phyloP scores from a whole-genome alignment of 352 stramenopile species.

The Globisporangium middletonii region DNA sequence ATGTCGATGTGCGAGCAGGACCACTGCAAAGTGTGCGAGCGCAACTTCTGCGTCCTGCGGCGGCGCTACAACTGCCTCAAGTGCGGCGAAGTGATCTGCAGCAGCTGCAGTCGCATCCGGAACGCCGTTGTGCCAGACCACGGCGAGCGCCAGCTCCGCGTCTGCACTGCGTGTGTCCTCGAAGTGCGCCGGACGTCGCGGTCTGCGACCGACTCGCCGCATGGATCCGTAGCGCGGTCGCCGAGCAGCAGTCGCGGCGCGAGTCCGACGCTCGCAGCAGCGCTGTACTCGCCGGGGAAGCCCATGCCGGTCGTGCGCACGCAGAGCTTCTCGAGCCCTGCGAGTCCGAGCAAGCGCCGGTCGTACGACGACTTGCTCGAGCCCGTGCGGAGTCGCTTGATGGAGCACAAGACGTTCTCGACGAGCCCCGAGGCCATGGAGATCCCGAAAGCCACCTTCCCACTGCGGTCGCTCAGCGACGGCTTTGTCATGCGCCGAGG shows the following conservation, averaged over 20 bases:
- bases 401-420: slow-evolving; percentile 82
- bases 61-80: slow-evolving; percentile 83
- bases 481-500: slow-evolving; percentile 68
- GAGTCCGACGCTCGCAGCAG: neutral
- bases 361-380: slow-evolving; percentile 71
- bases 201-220: slow-evolving; percentile 12
- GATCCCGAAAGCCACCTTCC: slow-evolving; percentile 63
- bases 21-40: slow-evolving; percentile 63
- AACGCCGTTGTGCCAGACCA: slow-evolving; percentile 60
- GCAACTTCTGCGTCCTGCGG: slow-evolving; percentile 70
- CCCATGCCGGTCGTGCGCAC: slow-evolving; percentile 13
- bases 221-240: slow-evolving; percentile 1
- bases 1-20: slow-evolving; percentile 66
- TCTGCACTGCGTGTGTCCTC: slow-evolving; percentile 77
- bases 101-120: slow-evolving; percentile 64
- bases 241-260: neutral
- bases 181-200: slow-evolving; percentile 57
- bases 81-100: slow-evolving; percentile 76
- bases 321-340: slow-evolving; percentile 37
- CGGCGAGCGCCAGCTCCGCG: slow-evolving; percentile 65
- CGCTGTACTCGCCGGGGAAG: neutral
- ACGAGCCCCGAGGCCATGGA: slow-evolving; percentile 23
- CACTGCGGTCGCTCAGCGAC: slow-evolving; percentile 65
- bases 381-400: slow-evolving; percentile 62
- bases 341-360: slow-evolving; percentile 33